Base-by-base conservation (phyloP, 805 yeast genomes). In the Candida coquimbonensis region DNA sequence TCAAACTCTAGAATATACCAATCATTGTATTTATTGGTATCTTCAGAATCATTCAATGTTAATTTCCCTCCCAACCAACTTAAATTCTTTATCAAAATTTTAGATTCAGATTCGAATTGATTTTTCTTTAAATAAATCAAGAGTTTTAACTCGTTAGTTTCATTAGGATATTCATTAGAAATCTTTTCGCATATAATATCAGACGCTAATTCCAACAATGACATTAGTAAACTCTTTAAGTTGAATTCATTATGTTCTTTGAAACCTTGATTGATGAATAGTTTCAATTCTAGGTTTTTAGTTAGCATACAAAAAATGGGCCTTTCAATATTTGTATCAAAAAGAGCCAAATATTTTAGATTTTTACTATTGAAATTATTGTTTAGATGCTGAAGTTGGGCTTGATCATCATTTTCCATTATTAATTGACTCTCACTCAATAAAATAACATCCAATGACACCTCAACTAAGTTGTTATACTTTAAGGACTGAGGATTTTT, bases 381-480 rank as follows among this genome's bases (percentile, higher is more conserved):
- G 36, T 54, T 56, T 38, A 57, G 40, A 29, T 44, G 43, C 21
- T 51, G 50, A 12, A 52, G n/a, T 33, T 49, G 44, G 16, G 26
- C 39, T 24, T 34, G 9, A 31, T n/a, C 35, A 50, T 51, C 63
- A 59, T 52, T 49, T 48, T 56, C 56, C 21, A 45, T 44, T 45
- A 55, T 46, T 43, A 55, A 48, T 45, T 56, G 63, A 49, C 63
- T 57, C 58, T 59, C 63, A 59, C 63, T 49, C 63, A 59, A 48
- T 40, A 53, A 49, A 37, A 57, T 53, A 52, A 59, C 52, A 51
- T 59, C 63, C 60, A 57, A 57, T 55, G 63, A 56, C 42, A 59
- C 63, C 63, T 59, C 63, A 51, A 52, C 55, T 31, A 37, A 37
- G 39, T 43, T 55, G n/a, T 36, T 32, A 42, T 55, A 58, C 24